Base-by-base conservation (phyloP, 2,329 filamentous ascomycete genomes). In the Graphilbum ipis-grandicollis region DNA sequence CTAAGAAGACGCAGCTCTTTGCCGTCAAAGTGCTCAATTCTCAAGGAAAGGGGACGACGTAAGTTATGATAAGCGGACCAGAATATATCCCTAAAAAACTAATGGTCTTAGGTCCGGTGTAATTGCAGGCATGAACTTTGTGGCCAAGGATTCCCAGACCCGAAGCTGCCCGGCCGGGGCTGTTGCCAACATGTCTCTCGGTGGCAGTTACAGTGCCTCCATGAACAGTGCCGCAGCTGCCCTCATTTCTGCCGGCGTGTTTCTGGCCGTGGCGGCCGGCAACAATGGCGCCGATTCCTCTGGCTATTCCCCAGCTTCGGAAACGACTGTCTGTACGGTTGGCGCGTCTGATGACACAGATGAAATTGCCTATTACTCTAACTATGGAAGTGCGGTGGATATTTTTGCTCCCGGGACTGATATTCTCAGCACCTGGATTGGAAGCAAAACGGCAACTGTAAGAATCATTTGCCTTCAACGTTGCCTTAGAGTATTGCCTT, bases 131-230 rank as follows among this genome's bases (percentile, higher is more conserved):
- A 60, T 62, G 43, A 56, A 62, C 48, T 62, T 50, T 31, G 59
- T 61, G 13, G 47, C 50, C 38, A 39, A 44, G 31, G 57, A 63
- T 44, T 47, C 53, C 17, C 28, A 44, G 35, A 49, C 40, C 14
- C 55, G 55, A 39, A 47, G 37, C 43, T 62, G 60, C 53, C 51
- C 54, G 46, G 56, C 51, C 36, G 60, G 62, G 31, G 53, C 59
- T 29, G 66, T 72, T 14, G 60, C 65, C 46, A 69, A 65, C 55
- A 69, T 73, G 67, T 69, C 65, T 14, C 61, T 74, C 4, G 68
- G 69, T 9, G 68, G 67, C 14, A 36, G 46, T 39, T 52, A 46
- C 40, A 65, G 64, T 3, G 39, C 53, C 2, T 50, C 66, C 10
- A 46, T 71, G 44, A 73, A 72, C 58, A 50, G 48, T 15, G 67